Evolutionary conservation across 2,329 filamentous ascomycete genomes (phyloP).

Genomic region (Calonectria pseudoreteaudii): DNA sequence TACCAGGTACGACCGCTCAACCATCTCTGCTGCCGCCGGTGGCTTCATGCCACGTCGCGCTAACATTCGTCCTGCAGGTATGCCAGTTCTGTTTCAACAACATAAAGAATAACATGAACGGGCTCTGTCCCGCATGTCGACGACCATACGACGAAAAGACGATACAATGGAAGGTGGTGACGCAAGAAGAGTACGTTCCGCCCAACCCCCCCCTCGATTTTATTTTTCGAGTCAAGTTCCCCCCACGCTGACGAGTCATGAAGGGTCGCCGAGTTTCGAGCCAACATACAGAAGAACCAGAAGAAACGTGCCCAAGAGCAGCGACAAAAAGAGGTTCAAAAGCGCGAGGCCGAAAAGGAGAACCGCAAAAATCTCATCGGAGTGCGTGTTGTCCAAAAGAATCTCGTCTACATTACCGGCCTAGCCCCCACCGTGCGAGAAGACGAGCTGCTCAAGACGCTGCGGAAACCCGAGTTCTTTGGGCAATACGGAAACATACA

Average conservation of each 20-base stretch:
- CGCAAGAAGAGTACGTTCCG: slow-evolving; percentile 85
- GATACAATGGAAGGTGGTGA: slow-evolving; percentile 96
- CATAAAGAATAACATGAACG: slow-evolving; percentile 98
- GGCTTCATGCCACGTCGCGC: slow-evolving; percentile 35
- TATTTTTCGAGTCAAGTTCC: slow-evolving; percentile 8
- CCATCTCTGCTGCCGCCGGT: not conserved
- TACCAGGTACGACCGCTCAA: slow-evolving; percentile 80
- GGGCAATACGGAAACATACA: slow-evolving; percentile 98
- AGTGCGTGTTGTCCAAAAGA: slow-evolving; percentile 96
- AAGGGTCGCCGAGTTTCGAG: slow-evolving; percentile 80
- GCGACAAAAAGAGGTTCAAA: slow-evolving; percentile 94
- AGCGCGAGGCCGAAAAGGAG: slow-evolving; percentile 94
- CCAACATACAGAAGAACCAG: slow-evolving; percentile 87
- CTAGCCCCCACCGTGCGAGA: slow-evolving; percentile 92
- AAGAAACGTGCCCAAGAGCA: slow-evolving; percentile 87
- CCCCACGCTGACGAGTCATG: slow-evolving; percentile 34
- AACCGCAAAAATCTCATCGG: slow-evolving; percentile 96
- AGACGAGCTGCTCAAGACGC: slow-evolving; percentile 89
- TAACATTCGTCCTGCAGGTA: slow-evolving; percentile 69
- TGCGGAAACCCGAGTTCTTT: slow-evolving; percentile 93
- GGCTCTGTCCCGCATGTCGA: slow-evolving; percentile 95
- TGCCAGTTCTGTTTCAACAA: slow-evolving; percentile 99
- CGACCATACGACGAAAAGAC: slow-evolving; percentile 96
- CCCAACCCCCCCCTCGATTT: not conserved
- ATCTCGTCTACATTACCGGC: slow-evolving; percentile 97